Base-by-base conservation (phyloP, 768 basidiomycete species). In the Zangia roseola region DNA sequence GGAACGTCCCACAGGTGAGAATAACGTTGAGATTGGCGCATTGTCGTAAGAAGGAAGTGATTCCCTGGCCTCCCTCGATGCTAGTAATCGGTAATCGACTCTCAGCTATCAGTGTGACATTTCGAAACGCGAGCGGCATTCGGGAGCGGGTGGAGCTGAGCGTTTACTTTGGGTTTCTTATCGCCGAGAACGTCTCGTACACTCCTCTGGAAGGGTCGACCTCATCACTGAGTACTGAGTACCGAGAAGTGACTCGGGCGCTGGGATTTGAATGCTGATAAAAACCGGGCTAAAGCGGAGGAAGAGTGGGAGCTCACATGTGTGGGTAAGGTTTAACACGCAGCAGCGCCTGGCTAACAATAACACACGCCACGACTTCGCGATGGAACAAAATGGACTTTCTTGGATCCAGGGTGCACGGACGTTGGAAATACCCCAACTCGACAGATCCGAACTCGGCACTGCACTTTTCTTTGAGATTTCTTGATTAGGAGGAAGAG, bases 401-500 rank as follows among this genome's bases (percentile, higher is more conserved):
- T 49, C 57, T 25, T 28, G 45, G 48, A 40, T 23, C 49, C 57
- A 28, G 36, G 40, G 47, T 25, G 33, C 36, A 34, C 42, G 31
- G 31, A 50, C 8, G n/a, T 49, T 34, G 43, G 45, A 44, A 43
- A 38, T 49, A 16, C 5, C 35, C 40, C 26, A 36, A 23, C 48
- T 40, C 20, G 51, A 45, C 47, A 39, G 54, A 50, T 47, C 51
- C 54, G 56, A 52, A 50, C 63, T 39, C 51, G 60, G 62, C 48
- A 35, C 31, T 42, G 14, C 9, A 30, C 21, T 28, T 48, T 42
- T 58, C 66, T 66, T 68, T 68, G 53, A 68, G 23, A 41, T 66
- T 66, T 48, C 64, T 68, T 8, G 41, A 66, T 66, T 66, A 34
- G 58, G 63, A 47, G 45, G 55, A 57, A 54, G 43, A 49, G 46